Evolutionary conservation across 2,329 filamentous ascomycete species (phyloP).

Genomic region (Drechslerella dactyloides): DNA sequence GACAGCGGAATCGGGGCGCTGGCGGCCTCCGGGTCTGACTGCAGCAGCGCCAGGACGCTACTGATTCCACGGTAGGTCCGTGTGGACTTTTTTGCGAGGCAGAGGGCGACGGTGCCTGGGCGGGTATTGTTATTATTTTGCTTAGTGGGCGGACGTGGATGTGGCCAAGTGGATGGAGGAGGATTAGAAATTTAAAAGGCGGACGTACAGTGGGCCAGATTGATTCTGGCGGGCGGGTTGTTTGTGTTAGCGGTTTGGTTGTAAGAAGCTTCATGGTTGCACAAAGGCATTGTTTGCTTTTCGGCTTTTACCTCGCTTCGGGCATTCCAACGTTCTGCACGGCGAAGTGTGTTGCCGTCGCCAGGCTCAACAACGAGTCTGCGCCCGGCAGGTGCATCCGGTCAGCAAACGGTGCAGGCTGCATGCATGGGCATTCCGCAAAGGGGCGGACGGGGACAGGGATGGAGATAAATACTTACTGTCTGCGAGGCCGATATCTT

Average conservation of each 20-base stretch:
- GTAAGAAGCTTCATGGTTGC: conserved; percentile 21
- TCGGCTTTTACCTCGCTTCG: conserved; percentile 75
- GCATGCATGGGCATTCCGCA: conserved; percentile 61
- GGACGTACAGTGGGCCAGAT: conserved; percentile 40
- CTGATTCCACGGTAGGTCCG: conserved; percentile 81
- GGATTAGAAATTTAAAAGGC: background rate
- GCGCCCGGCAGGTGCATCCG: background rate
- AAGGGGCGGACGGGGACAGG: background rate
- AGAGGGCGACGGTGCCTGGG: conserved; percentile 68
- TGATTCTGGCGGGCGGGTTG: conserved; percentile 22
- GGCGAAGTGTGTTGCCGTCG: conserved; percentile 83
- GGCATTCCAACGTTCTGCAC: conserved; percentile 94
- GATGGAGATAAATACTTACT: conserved; percentile 17
- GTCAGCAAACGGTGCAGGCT: conserved; percentile 62
- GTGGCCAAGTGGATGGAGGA: background rate
- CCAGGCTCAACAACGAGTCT: conserved; percentile 76
- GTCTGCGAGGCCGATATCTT: conserved; percentile 65
- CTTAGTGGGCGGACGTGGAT: background rate
- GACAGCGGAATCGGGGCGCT: conserved; percentile 76
- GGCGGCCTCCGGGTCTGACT: conserved; percentile 78
- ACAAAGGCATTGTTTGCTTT: conserved; percentile 32
- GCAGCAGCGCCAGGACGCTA: conserved; percentile 77
- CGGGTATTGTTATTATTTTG: background rate
- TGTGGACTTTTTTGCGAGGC: conserved; percentile 83
- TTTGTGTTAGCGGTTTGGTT: conserved; percentile 7